Evolutionary conservation across 2,329 filamentous ascomycete species (phyloP).

Genomic region (Fusarium brevicatenulatum): DNA sequence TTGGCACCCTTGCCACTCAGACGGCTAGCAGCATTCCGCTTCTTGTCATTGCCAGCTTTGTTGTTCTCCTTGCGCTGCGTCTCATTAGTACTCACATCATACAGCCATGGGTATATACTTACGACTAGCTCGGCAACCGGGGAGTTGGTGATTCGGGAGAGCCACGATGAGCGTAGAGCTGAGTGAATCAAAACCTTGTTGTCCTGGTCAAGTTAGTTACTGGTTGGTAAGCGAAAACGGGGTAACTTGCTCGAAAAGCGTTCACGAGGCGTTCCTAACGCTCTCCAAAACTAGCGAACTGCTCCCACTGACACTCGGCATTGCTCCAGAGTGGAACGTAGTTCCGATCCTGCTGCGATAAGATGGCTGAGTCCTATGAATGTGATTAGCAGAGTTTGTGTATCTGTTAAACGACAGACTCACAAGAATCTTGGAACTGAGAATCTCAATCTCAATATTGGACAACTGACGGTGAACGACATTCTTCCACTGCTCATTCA

Average conservation of each 20-base stretch:
- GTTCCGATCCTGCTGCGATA: slow-evolving; percentile 33
- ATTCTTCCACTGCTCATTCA: slow-evolving; percentile 35
- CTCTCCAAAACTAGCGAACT: slow-evolving; percentile 39
- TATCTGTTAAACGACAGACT: too few relatives aligned
- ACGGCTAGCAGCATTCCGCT: slow-evolving; percentile 19
- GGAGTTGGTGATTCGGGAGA: slow-evolving; percentile 35
- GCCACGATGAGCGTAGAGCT: slow-evolving; percentile 36
- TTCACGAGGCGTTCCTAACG: slow-evolving; percentile 40
- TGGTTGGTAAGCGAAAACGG: rapidly evolving
- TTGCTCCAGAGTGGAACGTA: slow-evolving; percentile 37
- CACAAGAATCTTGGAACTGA: slow-evolving; percentile 34
- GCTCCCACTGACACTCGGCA: slow-evolving; percentile 39
- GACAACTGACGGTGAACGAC: slow-evolving; percentile 31
- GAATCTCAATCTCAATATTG: slow-evolving; percentile 37
- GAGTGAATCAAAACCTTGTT: slow-evolving; percentile 42
- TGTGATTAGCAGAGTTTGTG: too few relatives aligned
- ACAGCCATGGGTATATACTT: not conserved
- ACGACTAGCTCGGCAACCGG: slow-evolving; percentile 36
- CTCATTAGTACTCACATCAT: not conserved
- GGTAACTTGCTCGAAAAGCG: slow-evolving; percentile 29
- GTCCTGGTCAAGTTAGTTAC: slow-evolving; percentile 9
- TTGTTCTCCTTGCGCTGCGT: slow-evolving; percentile 38
- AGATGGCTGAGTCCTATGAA: slow-evolving; percentile 25
- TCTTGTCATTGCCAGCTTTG: slow-evolving; percentile 40
- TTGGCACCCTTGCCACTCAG: slow-evolving; percentile 24